Base-by-base conservation (phyloP, 23 red algal species). In the Gracilaria caudata region DNA sequence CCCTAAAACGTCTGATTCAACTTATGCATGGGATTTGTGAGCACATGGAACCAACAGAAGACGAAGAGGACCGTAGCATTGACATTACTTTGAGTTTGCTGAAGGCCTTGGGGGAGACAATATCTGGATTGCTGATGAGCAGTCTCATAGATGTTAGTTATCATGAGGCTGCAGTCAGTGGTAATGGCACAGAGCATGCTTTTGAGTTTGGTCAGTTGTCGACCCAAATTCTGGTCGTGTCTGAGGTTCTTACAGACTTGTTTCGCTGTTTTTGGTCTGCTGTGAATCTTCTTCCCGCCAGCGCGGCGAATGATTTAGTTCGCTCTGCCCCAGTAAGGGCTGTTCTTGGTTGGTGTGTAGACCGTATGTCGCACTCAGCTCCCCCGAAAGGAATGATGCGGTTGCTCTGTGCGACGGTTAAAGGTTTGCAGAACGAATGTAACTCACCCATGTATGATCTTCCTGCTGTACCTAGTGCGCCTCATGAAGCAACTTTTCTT, bases 401-500 rank as follows among this genome's bases (percentile, higher is more conserved):
- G 21, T 70, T 93, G 26, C 23, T 93, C 34, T 55, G 35, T 37
- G 81, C 61, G 26, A 55, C 45, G 0, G 75, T 86, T 13, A 45
- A 71, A 37, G 90, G 90, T 36, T 87, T 86, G 72, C 70, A 80
- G 29, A 70, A 86, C 35, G 71, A 93, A 49, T 70, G 45, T 11
- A 93, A 93, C 41, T 64, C 28, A 29, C 24, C 73, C 25, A 93
- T 93, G 90, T 79, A 86, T 72, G 78, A 73, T n/a, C 51, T 73
- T 51, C 49, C 80, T 70, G 55, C 71, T 32, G 90, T 68, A 26
- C 71, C 74, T 17, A 51, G 40, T 24, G 41, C 71, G 7, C 85
- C 85, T 56, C 72, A 83, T 41, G 89, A 93, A 79, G 63, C 83
- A 36, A 93, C 90, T 68, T 93, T 86, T 61, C 63, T 93, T 32